Percentiles rank a stretch among this genome's conserved stretches.
These are phyloP conservation scores for Fomitopsis pulvina DNA, from an alignment of 768 basidiomycete genomes.

Conservation along the genomic window DNA sequence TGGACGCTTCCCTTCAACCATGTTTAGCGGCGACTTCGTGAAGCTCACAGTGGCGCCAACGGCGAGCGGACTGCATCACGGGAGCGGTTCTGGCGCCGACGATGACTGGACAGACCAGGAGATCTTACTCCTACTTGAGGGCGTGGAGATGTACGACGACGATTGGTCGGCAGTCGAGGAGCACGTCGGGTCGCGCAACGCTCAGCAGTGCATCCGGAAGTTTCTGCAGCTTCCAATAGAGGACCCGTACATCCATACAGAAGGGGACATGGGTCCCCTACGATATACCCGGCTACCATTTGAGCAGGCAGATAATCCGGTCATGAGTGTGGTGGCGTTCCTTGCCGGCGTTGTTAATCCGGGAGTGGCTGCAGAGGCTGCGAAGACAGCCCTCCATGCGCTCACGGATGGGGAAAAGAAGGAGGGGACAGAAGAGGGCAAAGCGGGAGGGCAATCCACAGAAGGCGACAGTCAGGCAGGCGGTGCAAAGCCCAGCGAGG, in stretches of 20 bases:
- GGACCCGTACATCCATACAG: conserved; percentile 80
- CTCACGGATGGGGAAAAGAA: conserved; percentile 54
- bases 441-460: conserved; percentile 28
- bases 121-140: conserved; percentile 83
- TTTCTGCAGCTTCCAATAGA: conserved; percentile 97
- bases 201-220: conserved; percentile 92
- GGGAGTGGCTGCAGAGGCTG: conserved; percentile 88
- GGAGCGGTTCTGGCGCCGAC: conserved; percentile 38
- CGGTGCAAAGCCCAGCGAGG: conserved; percentile 23
- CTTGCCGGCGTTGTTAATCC: conserved; percentile 89
- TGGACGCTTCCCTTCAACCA: conserved; percentile 91
- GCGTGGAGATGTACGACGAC: conserved; percentile 96
- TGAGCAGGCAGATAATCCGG: conserved; percentile 93
- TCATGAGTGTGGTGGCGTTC: conserved; percentile 98
- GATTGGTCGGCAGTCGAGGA: conserved; percentile 93
- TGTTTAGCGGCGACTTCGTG: conserved; percentile 98
- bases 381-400: conserved; percentile 82
- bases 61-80: conserved; percentile 27
- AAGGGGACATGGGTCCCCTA: conserved; percentile 70
- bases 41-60: conserved; percentile 50
- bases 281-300: conserved; percentile 81
- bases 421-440: conserved; percentile 22
- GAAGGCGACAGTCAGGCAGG: conserved; percentile 31
- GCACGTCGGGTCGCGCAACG: conserved; percentile 85
- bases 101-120: conserved; percentile 91